Conservation (phyloP, 352 stramenopile species). For the Globisporangium splendens region DNA sequence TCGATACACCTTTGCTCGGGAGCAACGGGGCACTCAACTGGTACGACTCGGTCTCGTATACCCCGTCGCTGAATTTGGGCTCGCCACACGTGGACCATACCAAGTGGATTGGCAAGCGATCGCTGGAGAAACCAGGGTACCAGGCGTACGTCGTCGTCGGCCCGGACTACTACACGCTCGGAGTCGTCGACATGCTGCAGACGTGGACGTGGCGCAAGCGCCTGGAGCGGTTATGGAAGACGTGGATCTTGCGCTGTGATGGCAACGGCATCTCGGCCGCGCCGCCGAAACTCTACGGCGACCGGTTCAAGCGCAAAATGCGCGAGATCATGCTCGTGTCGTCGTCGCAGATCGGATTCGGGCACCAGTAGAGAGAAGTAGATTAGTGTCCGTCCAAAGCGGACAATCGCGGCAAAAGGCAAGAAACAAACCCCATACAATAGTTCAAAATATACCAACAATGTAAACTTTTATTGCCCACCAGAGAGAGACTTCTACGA, state of each 20-base stretch:
- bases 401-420: slow-evolving; percentile 9
- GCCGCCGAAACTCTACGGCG: slow-evolving; percentile 64
- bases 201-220: slow-evolving; percentile 85
- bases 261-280: slow-evolving; percentile 74
- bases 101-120: slow-evolving; percentile 58
- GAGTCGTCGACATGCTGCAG: slow-evolving; percentile 89
- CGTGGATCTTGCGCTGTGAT: slow-evolving; percentile 65
- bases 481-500: slow-evolving; percentile 21
- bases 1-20: slow-evolving; percentile 44
- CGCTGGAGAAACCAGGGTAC: slow-evolving; percentile 62
- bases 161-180: slow-evolving; percentile 86
- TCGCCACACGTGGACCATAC: slow-evolving; percentile 15
- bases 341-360: slow-evolving; percentile 45
- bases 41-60: slow-evolving; percentile 54
- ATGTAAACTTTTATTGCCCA: slow-evolving; percentile 7
- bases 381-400: too few species aligned
- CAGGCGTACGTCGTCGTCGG: slow-evolving; percentile 73
- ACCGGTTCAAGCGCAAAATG: slow-evolving; percentile 84
- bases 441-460: slow-evolving; percentile 11
- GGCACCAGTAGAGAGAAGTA: slow-evolving; percentile 20
- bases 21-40: slow-evolving; percentile 13
- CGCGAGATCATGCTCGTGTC: slow-evolving; percentile 82
- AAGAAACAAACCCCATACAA: slow-evolving; percentile 23
- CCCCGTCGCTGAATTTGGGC: slow-evolving; percentile 24
- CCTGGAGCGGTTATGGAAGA: slow-evolving; percentile 84